Base-by-base conservation (phyloP, 306 rosid species). In the Quercus bicolor region DNA sequence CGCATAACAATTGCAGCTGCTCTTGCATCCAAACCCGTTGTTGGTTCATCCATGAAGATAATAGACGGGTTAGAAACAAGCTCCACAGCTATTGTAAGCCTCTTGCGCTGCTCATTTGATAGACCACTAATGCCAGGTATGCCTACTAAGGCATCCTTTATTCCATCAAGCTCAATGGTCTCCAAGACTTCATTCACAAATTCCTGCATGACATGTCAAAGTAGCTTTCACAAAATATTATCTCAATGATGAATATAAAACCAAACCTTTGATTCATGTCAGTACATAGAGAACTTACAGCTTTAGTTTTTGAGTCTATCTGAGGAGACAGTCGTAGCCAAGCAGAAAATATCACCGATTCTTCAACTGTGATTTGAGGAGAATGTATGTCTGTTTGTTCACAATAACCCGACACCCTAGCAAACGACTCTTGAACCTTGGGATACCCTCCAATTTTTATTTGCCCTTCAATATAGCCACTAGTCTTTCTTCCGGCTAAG, bases 1-100 rank as follows among this genome's bases (percentile, higher is more conserved):
- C 91, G 81, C 86, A 90, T 88, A 5, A 88, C 90, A 77, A 88
- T 82, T 37, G 91, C 91, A 61, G 91, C 90, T 28, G 91, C 82
- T 43, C 91, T 85, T 68, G 87, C 90, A 86, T 88, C 90, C 60
- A 90, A 80, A 29, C 91, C 91, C 0, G 94, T 78, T 70, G 94
- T 90, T 3, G 94, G 91, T 74, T 90, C 94, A 77, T 88, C 94
- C 90, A 90, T 81, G 84, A 90, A 86, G 69, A 90, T 86, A 51
- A 88, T 84, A 20, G 91, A 88, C 18, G 94, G 94, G 76, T 90
- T 90, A 19, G 94, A 83, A 43, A 90, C 88, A 43, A 90, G 89
- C 66, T 90, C 94, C 31, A 87, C 75, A 1, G 91, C 93, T 75
- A 89, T 87, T 5, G 93, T 89, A 20, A 89, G 81, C 29, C 93